Conservation (phyloP, 768 basidiomycete genomes). For the Neoboletus magnificus region DNA sequence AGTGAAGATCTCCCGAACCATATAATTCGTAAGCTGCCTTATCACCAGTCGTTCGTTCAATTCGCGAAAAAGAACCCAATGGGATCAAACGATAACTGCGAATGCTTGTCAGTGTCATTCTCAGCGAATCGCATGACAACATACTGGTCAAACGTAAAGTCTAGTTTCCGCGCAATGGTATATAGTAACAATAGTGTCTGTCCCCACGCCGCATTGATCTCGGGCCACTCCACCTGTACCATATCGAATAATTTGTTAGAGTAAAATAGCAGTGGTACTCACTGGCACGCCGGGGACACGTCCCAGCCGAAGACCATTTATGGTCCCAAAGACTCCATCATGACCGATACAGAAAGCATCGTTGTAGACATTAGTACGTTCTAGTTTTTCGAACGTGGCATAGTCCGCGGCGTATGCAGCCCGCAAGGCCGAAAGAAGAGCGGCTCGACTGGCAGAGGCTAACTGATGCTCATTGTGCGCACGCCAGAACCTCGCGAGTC, state of each 20-base stretch:
- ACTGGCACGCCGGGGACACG: constrained; percentile 83
- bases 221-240: constrained; percentile 91
- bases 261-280: constrained; percentile 26
- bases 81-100: constrained; percentile 85
- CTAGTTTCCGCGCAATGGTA: constrained; percentile 88
- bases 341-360: constrained; percentile 95
- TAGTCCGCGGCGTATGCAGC: constrained; percentile 79
- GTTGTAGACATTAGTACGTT: constrained; percentile 92
- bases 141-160: constrained; percentile 83
- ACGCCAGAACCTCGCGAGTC: constrained; percentile 68
- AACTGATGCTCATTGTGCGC: constrained; percentile 71
- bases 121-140: constrained; percentile 18
- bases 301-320: constrained; percentile 91
- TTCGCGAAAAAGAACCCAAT: constrained; percentile 92
- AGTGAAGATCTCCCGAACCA: constrained; percentile 88
- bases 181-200: constrained; percentile 89
- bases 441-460: constrained; percentile 58
- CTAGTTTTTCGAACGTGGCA: constrained; percentile 75
- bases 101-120: constrained; percentile 8
- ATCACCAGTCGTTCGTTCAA: constrained; percentile 79
- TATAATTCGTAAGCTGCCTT: constrained; percentile 89
- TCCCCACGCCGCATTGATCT: constrained; percentile 99
- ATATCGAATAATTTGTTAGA: constrained; percentile 8
- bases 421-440: constrained; percentile 67
- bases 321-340: constrained; percentile 95